Evolutionary conservation across 306 rosid genomes (phyloP).

Genomic region (Corylus avellana): DNA sequence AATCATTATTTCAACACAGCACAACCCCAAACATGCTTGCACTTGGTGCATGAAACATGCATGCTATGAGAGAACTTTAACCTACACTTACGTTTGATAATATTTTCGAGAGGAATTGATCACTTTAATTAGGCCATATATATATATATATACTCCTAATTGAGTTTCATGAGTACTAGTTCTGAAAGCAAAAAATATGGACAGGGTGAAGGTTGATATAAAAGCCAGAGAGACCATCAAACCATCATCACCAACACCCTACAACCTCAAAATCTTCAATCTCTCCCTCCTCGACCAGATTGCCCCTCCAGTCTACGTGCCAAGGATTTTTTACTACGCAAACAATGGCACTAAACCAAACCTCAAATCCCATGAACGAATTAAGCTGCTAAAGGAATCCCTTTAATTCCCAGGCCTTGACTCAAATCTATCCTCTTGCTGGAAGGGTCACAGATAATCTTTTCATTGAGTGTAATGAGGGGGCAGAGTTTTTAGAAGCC

Average conservation of each 20-base stretch:
- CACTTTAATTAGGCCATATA: no score
- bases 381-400: conserved; percentile 40
- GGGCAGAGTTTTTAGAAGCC: conserved; percentile 33
- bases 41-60: no score
- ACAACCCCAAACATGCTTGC: no score
- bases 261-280: conserved; percentile 20
- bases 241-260: conserved; percentile 36
- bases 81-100: no score
- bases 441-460: conserved; percentile 42
- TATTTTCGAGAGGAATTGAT: no score
- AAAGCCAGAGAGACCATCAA: conserved; percentile 20
- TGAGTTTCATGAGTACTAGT: no score
- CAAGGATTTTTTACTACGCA: conserved; percentile 31
- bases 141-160: no score
- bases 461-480: conserved; percentile 34
- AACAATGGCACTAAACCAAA: not conserved
- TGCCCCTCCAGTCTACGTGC: conserved; percentile 17
- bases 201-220: conserved; percentile 18
- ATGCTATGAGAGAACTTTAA: no score
- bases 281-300: conserved; percentile 29
- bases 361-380: conserved; percentile 6
- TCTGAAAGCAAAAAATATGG: conserved; percentile 16
- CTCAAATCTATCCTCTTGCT: conserved; percentile 49
- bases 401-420: conserved; percentile 38
- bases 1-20: no score